A percentile compares a stretch with the other conserved stretches of the same genome.
These are phyloP conservation scores for Mycena latifolia DNA, from an alignment of 768 basidiomycete species.

Conservation along the genomic window DNA sequence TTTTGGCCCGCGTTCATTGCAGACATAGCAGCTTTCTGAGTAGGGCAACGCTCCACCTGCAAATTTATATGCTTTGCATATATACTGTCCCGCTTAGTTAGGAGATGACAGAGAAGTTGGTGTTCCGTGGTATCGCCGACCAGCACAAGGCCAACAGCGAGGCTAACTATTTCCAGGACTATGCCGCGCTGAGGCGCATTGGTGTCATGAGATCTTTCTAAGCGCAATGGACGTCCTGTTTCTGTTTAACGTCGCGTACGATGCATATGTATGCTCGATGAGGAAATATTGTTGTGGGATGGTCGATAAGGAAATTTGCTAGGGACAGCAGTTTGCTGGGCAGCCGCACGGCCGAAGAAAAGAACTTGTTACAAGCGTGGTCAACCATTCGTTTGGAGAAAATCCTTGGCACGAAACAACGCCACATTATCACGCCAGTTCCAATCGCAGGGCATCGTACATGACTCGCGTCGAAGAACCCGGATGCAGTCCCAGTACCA, in stretches of 20 bases:
- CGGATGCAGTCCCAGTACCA: conserved; percentile 18
- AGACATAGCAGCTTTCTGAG: neutral
- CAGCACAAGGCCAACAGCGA: too few species aligned
- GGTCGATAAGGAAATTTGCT: neutral
- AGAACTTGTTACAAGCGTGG: too few species aligned
- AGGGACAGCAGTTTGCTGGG: neutral
- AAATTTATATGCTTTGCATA: neutral
- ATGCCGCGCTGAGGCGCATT: too few species aligned
- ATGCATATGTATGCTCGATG: too few species aligned
- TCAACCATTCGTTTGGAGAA: neutral
- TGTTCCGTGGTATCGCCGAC: too few species aligned
- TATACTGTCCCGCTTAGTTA: conserved; percentile 7
- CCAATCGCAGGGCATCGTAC: conserved; percentile 28
- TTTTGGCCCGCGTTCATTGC: neutral
- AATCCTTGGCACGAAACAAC: neutral
- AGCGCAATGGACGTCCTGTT: too few species aligned
- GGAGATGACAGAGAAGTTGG: conserved; percentile 3
- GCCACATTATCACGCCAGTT: conserved; percentile 18
- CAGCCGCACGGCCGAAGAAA: neutral
- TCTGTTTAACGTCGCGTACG: too few species aligned
- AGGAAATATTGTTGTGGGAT: too few species aligned
- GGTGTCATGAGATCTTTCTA: too few species aligned
- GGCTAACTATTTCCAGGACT: too few species aligned
- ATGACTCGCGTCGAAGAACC: conserved; percentile 24
- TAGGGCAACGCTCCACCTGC: neutral